Evolutionary conservation across 495 filamentous ascomycete species (phyloP).

Genomic region (Thermothielavioides terrestris): DNA sequence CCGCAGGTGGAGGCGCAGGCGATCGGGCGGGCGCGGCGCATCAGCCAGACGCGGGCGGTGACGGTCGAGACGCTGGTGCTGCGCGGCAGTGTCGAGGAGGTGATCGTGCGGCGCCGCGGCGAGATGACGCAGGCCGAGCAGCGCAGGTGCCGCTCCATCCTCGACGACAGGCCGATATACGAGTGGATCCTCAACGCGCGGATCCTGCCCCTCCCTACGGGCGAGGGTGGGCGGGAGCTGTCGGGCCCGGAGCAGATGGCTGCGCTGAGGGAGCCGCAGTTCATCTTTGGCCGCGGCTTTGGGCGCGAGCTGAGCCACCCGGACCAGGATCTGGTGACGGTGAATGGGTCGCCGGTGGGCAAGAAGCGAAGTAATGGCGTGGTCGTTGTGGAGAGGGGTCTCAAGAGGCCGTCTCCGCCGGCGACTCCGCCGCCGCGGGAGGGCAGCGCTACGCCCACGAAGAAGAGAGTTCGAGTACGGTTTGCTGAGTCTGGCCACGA

Average conservation of each 20-base stretch:
- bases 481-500: conserved; percentile 1
- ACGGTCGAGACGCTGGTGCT: conserved; percentile 81
- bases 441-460: background rate
- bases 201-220: conserved; percentile 48
- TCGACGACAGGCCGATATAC: conserved; percentile 71
- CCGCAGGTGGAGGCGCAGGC: conserved; percentile 85
- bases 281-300: conserved; percentile 50
- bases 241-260: conserved; percentile 48
- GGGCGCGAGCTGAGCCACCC: conserved; percentile 25
- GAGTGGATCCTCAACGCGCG: conserved; percentile 67
- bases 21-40: conserved; percentile 81
- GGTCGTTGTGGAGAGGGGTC: background rate
- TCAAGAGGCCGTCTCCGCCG: background rate
- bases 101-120: conserved; percentile 63
- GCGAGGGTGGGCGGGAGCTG: background rate
- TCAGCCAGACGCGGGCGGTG: conserved; percentile 74
- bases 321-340: conserved; percentile 27
- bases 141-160: conserved; percentile 54
- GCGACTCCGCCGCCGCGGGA: background rate
- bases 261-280: conserved; percentile 41
- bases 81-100: conserved; percentile 76
- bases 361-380: background rate
- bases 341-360: background rate
- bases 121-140: conserved; percentile 72
- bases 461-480: conserved; percentile 6